Conservation (phyloP, 2,329 filamentous ascomycete genomes). For the Paramyrothecium roridum region DNA sequence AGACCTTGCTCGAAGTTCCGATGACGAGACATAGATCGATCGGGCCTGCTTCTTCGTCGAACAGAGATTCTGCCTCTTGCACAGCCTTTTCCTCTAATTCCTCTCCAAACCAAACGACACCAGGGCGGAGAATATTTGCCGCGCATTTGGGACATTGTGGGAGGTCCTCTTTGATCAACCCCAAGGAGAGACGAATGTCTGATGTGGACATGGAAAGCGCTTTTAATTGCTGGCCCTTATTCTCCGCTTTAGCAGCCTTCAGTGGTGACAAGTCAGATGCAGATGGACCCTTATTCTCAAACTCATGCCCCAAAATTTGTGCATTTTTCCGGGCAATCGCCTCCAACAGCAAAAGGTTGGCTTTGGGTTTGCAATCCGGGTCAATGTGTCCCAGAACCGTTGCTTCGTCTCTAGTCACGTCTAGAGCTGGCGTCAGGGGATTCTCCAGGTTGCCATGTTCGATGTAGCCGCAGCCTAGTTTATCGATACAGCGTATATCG, state of each 20-base stretch:
- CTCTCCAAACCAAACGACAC: conserved; percentile 84
- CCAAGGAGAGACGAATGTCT: background rate
- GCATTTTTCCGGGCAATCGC: conserved; percentile 33
- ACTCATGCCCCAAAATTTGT: conserved; percentile 52
- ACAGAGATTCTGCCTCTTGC: conserved; percentile 57
- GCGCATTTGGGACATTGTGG: conserved; percentile 4
- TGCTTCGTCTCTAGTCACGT: conserved; percentile 15
- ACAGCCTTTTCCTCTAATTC: conserved; percentile 57
- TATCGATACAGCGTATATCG: conserved; percentile 57
- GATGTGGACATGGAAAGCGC: background rate
- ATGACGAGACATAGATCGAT: conserved; percentile 73
- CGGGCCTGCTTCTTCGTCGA: conserved; percentile 32
- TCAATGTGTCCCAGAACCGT: conserved; percentile 3
- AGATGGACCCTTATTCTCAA: background rate
- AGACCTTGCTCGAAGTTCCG: conserved; percentile 71
- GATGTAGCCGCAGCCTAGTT: conserved; percentile 52
- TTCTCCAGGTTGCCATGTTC: conserved; percentile 57
- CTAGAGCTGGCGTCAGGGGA: conserved; percentile 50
- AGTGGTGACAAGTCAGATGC: background rate
- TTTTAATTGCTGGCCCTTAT: background rate
- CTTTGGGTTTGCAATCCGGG: background rate
- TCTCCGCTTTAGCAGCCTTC: background rate
- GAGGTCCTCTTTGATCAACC: background rate
- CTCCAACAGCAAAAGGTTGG: conserved; percentile 11
- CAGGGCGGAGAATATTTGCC: conserved; percentile 60